phyloP scores from a whole-genome alignment of 2,329 filamentous ascomycete species.

The Ascomycota sp. region DNA sequence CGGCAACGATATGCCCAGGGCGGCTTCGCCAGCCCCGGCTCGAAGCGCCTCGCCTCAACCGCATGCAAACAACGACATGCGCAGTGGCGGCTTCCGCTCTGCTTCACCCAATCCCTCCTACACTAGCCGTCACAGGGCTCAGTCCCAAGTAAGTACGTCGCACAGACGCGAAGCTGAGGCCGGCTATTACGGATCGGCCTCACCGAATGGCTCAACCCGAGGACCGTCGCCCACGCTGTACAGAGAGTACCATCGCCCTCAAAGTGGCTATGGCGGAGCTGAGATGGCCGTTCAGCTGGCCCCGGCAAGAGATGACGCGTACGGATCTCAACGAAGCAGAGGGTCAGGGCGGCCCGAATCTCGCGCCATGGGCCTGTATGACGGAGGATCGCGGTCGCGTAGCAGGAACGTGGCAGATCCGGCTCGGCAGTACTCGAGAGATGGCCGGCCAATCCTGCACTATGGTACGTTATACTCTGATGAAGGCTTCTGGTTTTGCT shows the following conservation, averaged over 20 bases:
- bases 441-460: slow-evolving; percentile 75
- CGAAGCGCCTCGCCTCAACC: slow-evolving; percentile 45
- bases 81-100: slow-evolving; percentile 22
- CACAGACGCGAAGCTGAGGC: slow-evolving; percentile 27
- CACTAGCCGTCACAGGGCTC: slow-evolving; percentile 15
- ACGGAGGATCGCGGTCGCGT: slow-evolving; percentile 31
- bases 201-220: slow-evolving; percentile 25
- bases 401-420: slow-evolving; percentile 79
- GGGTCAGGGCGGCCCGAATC: slow-evolving; percentile 26
- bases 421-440: slow-evolving; percentile 62
- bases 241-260: slow-evolving; percentile 25
- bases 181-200: slow-evolving; percentile 29
- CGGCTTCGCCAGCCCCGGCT: slow-evolving; percentile 47
- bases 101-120: slow-evolving; percentile 44
- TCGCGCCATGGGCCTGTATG: slow-evolving; percentile 34
- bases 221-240: slow-evolving; percentile 28
- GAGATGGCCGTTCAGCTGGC: slow-evolving; percentile 53
- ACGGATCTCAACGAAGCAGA: slow-evolving; percentile 34
- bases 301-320: slow-evolving; percentile 31
- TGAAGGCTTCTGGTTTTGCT: background rate
- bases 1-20: slow-evolving; percentile 35
- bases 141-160: slow-evolving; percentile 18
- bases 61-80: slow-evolving; percentile 25
- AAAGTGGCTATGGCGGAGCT: slow-evolving; percentile 25
- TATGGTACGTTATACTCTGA: slow-evolving; percentile 50